Conservation (phyloP, 345 rosid genomes). For the Eucalyptus polybractea region DNA sequence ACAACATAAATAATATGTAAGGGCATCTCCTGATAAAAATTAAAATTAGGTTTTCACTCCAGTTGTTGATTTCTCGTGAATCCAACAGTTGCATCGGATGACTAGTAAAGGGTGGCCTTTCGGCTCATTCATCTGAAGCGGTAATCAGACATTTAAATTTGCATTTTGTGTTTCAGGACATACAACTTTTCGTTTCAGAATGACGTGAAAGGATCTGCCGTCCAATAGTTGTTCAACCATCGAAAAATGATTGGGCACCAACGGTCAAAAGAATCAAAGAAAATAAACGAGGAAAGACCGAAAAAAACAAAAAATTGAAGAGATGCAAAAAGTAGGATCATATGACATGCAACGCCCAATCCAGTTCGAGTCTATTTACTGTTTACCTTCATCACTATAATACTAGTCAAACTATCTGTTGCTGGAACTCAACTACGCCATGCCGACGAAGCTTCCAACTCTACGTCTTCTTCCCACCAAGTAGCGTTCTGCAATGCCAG, state of each 20-base stretch:
- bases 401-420: not conserved
- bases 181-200: not conserved
- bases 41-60: not conserved
- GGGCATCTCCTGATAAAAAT: not conserved
- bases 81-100: not conserved
- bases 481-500: conserved; percentile 52
- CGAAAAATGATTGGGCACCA: not conserved
- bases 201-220: not conserved
- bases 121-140: not conserved
- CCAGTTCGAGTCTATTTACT: not conserved
- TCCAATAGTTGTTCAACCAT: not conserved
- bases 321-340: not conserved
- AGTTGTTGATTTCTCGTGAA: not conserved
- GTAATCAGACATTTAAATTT: not conserved
- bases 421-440: conserved; percentile 55
- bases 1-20: not conserved
- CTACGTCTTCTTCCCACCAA: conserved; percentile 97
- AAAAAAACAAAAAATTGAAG: not conserved
- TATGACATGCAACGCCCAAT: not conserved
- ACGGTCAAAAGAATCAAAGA: not conserved
- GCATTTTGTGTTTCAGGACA: not conserved
- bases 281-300: not conserved
- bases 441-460: conserved; percentile 64
- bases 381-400: not conserved
- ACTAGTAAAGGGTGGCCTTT: not conserved